Base-by-base conservation (phyloP, 139 green algal species). In the Closterium sp. region DNA sequence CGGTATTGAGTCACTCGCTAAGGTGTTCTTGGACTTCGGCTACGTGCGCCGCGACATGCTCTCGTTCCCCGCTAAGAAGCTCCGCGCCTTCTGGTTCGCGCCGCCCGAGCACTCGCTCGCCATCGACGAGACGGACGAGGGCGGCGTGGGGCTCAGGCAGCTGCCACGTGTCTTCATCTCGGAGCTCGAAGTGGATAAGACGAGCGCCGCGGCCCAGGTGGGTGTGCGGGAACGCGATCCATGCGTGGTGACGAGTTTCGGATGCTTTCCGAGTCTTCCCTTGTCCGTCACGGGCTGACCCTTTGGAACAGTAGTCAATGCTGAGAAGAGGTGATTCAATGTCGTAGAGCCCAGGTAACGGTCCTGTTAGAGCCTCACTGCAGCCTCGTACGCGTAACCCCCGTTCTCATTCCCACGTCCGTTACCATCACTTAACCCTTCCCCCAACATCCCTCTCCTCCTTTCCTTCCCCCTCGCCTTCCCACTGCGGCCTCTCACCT, bases 101-200 rank as follows among this genome's bases (percentile, higher is more conserved):
- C 93, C 93, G 50, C 93, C 93, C 19, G 28, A 45, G 91, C 34
- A 50, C 31, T n/a, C 89, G 86, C 70, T 31, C 22, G 28, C 30
- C 30, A 22, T n/a, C 24, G 34, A 31, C 27, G 62, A 91, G 50
- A 31, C 84, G 11, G 31, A 70, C 38, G 85, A 73, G 22, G 90
- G 90, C 27, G 90, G 70, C 89, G 70, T 27, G 31, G 22, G 31
- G 31, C 89, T 90, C 21, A 30, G 91, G 17, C 91, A 88, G 70
- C 89, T 95, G 79, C 93, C 93, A 73, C 88, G 93, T 86, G 79
- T 95, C 87, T 95, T 95, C 89, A 90, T 95, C 30, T 94, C 91
- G 34, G 93, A 95, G 93, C 91, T 95, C 11, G 28, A 89, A n/a
- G 86, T 95, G 70, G 91, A 94, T 3, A 32, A 94, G 92, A 89